A percentile compares a stretch with the other conserved stretches of the same genome.
Evolutionary conservation across 2,329 filamentous ascomycete species (phyloP).

Genomic region (Aulographum hederae): DNA sequence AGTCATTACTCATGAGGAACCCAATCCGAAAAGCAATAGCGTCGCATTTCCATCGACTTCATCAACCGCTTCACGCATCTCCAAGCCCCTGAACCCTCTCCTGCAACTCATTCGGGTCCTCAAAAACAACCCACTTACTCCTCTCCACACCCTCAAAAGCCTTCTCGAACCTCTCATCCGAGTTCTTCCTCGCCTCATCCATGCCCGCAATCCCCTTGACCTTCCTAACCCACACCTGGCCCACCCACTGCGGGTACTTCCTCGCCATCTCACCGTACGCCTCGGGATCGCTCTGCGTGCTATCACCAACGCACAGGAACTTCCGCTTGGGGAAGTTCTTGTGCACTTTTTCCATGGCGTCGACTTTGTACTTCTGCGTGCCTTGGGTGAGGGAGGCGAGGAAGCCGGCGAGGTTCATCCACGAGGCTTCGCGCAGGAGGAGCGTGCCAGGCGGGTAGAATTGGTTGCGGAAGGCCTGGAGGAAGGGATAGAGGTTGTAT

Average conservation of each 20-base stretch:
- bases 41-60: too few species aligned
- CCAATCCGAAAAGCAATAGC: too few species aligned
- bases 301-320: conserved; percentile 76
- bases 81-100: conserved; percentile 16
- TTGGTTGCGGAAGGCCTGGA: conserved; percentile 51
- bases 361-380: conserved; percentile 73
- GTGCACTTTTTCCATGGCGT: conserved; percentile 61
- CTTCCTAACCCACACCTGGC: conserved; percentile 69
- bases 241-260: conserved; percentile 56
- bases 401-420: conserved; percentile 68
- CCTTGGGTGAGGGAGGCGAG: conserved; percentile 62
- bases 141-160: conserved; percentile 62
- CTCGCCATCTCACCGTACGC: conserved; percentile 66
- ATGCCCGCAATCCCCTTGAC: conserved; percentile 58
- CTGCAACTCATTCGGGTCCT: conserved; percentile 49
- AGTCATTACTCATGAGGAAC: too few species aligned
- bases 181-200: conserved; percentile 50
- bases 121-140: conserved; percentile 65
- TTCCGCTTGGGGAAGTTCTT: conserved; percentile 60
- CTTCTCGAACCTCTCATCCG: conserved; percentile 55
- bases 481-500: conserved; percentile 83
- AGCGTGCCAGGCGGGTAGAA: conserved; percentile 65
- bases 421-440: conserved; percentile 68
- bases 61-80: too few species aligned
- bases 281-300: conserved; percentile 81